Evolutionary conservation across 768 basidiomycete species (phyloP), one percentile per base, ranked within the genome.

Genomic region (Leucocoprinus leucothites): DNA sequence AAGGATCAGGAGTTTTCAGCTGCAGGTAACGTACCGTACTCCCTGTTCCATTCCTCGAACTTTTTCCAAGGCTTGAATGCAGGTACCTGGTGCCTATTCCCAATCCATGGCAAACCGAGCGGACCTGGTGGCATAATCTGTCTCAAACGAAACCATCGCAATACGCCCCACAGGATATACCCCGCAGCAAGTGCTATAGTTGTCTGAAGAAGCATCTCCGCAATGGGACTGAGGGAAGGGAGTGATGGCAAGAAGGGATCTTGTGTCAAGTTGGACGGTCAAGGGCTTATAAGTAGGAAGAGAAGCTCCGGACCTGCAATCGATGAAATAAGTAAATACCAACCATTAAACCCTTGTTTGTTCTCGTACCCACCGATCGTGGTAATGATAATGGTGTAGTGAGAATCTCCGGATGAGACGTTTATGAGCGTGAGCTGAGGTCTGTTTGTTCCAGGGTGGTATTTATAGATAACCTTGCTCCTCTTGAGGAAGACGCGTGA

Each of bases 81-180:
- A 5, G 79, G 79, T 18, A 80, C 63, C 53, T 81, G 75, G 52
- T 76, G 69, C 35, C 66, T 63, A 60, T 80, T 82, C 0, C 80
- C 79, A 22, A 80, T 68, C 46, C 67, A 70, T 2, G 77, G 78
- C 16, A 78, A 59, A 26, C 75, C 75, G 1, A 69, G 60, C 40
- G 78, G 78, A 2, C 78, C 78, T 0, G 78, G 78, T 22, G 78
- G 78, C 74, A 77, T 75, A 14, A 61, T 44, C 51, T 60, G 63
- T 6, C 72, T 65, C n/a, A 67, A 59, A 28, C 59, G 62, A 43
- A 64, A 51, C 71, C 72, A 71, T 55, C 64, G 63, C 35, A 69
- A 44, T 9, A 63, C 26, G 14, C 58, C 61, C 46, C 62, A 66
- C 2, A 68, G 18, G 3, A 65, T 38, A 41, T 59, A 63, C 18